These are phyloP conservation scores for Physaria fendleri DNA, from an alignment of 345 rosid genomes.

Conservation along the genomic window DNA sequence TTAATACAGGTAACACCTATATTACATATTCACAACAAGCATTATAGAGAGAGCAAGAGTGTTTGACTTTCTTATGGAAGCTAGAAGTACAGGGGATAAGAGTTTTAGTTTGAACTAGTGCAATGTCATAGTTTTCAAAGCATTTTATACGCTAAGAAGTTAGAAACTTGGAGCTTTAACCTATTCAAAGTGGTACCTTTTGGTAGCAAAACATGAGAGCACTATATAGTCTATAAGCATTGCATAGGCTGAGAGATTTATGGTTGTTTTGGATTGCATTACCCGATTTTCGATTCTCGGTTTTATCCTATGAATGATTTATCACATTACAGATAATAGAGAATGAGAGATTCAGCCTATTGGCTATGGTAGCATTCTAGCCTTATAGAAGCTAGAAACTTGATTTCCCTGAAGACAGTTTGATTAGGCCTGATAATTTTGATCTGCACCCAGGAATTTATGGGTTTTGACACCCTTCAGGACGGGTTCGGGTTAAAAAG, in stretches of 20 bases:
- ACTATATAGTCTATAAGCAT: neutral
- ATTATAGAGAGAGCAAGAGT: neutral
- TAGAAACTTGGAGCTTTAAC: neutral
- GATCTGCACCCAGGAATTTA: no score
- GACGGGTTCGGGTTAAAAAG: no score
- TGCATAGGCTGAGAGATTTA: neutral
- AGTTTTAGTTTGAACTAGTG: neutral
- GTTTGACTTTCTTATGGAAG: neutral
- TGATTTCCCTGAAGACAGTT: neutral
- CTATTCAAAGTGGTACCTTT: neutral
- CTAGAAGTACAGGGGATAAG: neutral
- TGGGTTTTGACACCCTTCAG: no score
- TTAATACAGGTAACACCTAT: conserved; percentile 7
- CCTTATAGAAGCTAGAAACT: neutral
- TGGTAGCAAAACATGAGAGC: neutral
- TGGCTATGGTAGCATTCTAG: neutral
- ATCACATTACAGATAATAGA: neutral
- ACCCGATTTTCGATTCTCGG: neutral
- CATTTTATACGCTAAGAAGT: neutral
- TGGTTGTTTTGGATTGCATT: conserved; percentile 7
- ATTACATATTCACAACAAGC: neutral
- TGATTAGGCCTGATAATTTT: no score
- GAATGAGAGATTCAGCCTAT: neutral
- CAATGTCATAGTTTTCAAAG: neutral
- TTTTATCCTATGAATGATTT: neutral